Evolutionary conservation across 2,329 filamentous ascomycete genomes (phyloP).

Genomic region (Harringtonia aguacate): DNA sequence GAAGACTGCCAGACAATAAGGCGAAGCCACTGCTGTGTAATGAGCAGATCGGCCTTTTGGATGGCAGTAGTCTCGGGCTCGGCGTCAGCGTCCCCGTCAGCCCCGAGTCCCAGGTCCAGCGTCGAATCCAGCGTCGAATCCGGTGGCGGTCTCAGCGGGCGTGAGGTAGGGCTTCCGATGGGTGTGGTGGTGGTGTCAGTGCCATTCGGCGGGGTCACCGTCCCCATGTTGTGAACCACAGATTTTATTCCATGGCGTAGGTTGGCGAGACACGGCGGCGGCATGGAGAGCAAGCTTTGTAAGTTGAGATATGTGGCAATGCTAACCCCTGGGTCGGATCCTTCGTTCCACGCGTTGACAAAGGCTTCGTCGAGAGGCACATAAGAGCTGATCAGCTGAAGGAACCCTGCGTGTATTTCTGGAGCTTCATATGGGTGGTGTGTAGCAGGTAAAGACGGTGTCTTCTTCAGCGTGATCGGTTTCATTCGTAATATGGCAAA

Average conservation of each 20-base stretch:
- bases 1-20: slow-evolving; percentile 65
- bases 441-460: slow-evolving; percentile 42
- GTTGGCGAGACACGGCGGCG: slow-evolving; percentile 18
- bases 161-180: neutral
- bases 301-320: slow-evolving; percentile 23
- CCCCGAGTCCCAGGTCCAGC: neutral
- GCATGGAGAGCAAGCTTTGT: slow-evolving; percentile 22
- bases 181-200: neutral
- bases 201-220: slow-evolving; percentile 2
- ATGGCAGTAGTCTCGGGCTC: slow-evolving; percentile 44
- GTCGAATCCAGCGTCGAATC: neutral
- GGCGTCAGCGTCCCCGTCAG: slow-evolving; percentile 1
- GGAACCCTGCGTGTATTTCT: slow-evolving; percentile 45
- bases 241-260: neutral
- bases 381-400: slow-evolving; percentile 50
- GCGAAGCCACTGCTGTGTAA: slow-evolving; percentile 61
- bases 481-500: slow-evolving; percentile 55
- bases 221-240: neutral
- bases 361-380: slow-evolving; percentile 54
- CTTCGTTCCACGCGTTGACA: slow-evolving; percentile 53
- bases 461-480: slow-evolving; percentile 50
- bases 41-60: slow-evolving; percentile 57
- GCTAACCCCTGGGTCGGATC: slow-evolving; percentile 25
- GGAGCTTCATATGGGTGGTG: slow-evolving; percentile 40
- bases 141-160: neutral